Evolutionary conservation across 139 green algal species (phyloP).

Genomic region (Closterium sp.): DNA sequence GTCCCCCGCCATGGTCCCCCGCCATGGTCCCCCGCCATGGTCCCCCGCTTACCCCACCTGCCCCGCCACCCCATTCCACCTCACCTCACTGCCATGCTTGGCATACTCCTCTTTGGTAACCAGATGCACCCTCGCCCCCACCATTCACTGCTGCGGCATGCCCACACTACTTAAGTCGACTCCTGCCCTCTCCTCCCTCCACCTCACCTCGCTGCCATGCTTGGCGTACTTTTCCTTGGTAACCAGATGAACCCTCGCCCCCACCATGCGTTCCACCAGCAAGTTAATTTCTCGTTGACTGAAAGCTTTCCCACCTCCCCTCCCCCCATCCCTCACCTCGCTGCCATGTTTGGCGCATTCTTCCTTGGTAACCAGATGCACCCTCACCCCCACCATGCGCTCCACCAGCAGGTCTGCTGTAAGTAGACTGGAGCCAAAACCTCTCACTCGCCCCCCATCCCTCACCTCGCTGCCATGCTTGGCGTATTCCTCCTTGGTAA

Average conservation of each 20-base stretch:
- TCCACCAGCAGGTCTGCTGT: no score
- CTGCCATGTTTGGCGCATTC: constrained; percentile 77
- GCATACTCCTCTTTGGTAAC: constrained; percentile 92
- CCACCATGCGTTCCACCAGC: constrained; percentile 81
- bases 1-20: no score
- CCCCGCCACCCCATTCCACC: not conserved
- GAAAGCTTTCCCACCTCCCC: not conserved
- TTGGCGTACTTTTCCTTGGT: constrained; percentile 88
- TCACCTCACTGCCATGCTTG: constrained; percentile 55
- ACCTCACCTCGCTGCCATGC: constrained; percentile 55
- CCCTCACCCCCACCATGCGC: constrained; percentile 70
- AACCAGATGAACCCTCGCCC: constrained; percentile 74
- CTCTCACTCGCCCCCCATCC: no score
- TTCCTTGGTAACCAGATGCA: constrained; percentile 86
- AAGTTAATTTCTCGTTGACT: constrained; percentile 26
- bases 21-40: no score
- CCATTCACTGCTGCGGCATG: constrained; percentile 61
- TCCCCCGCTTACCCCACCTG: no score
- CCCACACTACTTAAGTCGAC: no score
- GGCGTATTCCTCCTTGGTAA: constrained; percentile 91
- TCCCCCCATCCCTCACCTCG: not conserved
- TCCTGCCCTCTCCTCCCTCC: not conserved
- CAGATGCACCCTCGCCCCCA: constrained; percentile 75
- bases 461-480: constrained; percentile 55
- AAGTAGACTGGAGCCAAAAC: no score